Evolutionary conservation across 768 basidiomycete genomes (phyloP).

Genomic region (Chalciporus chontae): DNA sequence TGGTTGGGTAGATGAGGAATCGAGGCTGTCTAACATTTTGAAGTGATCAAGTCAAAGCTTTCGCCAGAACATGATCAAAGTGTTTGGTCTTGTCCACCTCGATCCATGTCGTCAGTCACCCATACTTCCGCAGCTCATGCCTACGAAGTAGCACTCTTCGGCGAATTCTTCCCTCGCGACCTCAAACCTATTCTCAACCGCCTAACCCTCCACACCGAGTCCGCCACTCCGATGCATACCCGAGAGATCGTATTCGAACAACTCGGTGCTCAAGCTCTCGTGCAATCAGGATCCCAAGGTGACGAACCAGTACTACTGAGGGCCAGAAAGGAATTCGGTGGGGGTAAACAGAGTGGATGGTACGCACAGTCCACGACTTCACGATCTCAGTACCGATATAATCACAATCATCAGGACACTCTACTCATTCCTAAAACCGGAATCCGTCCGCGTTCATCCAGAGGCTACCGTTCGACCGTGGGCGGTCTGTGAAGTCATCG

Average conservation of each 20-base stretch:
- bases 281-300: constrained; percentile 44
- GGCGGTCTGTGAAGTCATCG: constrained; percentile 74
- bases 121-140: constrained; percentile 42
- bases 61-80: too few relatives aligned
- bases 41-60: background rate
- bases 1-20: constrained; percentile 14
- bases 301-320: constrained; percentile 67
- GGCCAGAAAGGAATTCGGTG: constrained; percentile 70
- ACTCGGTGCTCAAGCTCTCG: constrained; percentile 58
- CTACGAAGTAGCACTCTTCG: constrained; percentile 81
- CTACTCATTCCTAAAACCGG: constrained; percentile 80
- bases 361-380: constrained; percentile 28
- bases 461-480: constrained; percentile 87
- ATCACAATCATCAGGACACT: constrained; percentile 49
- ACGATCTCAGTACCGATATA: background rate
- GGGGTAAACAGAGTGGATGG: constrained; percentile 58
- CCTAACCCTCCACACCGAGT: constrained; percentile 78
- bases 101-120: constrained; percentile 19
- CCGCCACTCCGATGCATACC: constrained; percentile 66
- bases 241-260: constrained; percentile 84
- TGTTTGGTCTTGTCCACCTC: background rate
- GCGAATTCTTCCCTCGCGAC: constrained; percentile 76
- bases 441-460: constrained; percentile 78
- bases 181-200: constrained; percentile 76
- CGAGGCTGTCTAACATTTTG: constrained; percentile 8